Conservation (phyloP, 495 filamentous ascomycete species). For the Trichoderma virens region DNA sequence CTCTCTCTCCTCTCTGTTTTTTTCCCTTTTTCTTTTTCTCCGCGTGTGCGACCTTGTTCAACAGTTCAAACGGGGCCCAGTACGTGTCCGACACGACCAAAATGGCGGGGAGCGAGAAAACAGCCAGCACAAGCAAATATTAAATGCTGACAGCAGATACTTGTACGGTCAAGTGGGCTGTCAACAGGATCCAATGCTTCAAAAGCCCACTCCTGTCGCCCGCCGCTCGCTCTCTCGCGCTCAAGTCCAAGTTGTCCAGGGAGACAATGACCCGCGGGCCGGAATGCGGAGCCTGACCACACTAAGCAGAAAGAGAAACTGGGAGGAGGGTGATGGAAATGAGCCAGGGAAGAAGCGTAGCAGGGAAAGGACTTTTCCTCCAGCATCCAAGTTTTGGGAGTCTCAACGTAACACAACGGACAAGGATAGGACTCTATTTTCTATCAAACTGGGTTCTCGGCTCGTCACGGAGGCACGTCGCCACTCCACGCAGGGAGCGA, state of each 20-base stretch:
- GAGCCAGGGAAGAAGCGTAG: background rate
- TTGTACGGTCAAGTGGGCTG: background rate
- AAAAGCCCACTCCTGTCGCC: background rate
- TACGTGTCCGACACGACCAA: background rate
- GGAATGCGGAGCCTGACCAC: constrained; percentile 5
- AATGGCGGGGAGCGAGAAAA: background rate
- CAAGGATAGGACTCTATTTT: background rate
- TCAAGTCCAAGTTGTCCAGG: background rate
- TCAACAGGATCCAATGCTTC: background rate
- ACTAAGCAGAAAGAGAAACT: background rate
- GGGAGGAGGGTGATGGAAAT: background rate
- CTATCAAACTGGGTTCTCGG: background rate
- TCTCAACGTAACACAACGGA: background rate
- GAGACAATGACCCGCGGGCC: background rate
- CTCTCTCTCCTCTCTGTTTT: too few species aligned
- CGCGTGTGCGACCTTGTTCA: too few species aligned
- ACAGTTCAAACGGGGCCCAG: too few species aligned
- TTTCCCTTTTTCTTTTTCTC: too few species aligned
- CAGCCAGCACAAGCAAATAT: background rate
- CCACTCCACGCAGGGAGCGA: background rate
- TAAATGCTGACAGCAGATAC: constrained; percentile 1
- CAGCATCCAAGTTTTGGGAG: background rate
- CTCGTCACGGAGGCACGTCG: background rate
- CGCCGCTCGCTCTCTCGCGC: background rate
- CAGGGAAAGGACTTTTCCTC: too few species aligned